Percentiles rank a stretch among this genome's conserved stretches.
These are phyloP conservation scores for Shiraia bambusicola DNA, from an alignment of 2,329 filamentous ascomycete species.

Conservation along the genomic window DNA sequence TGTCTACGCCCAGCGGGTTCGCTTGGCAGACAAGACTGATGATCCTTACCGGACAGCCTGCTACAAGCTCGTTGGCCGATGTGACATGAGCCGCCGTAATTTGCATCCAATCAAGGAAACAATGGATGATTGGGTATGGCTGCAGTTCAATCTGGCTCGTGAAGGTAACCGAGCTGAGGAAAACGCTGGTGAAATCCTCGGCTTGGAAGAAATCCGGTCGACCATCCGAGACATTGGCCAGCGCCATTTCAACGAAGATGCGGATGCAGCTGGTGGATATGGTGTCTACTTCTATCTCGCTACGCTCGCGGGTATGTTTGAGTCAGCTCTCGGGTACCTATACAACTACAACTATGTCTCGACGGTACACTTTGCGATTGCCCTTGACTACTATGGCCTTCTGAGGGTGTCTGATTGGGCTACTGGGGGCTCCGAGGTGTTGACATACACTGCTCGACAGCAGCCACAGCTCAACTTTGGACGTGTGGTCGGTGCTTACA, in stretches of 20 bases:
- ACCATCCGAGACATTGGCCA: conserved; percentile 87
- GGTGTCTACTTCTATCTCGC: conserved; percentile 94
- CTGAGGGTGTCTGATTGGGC: conserved; percentile 82
- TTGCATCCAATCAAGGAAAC: conserved; percentile 60
- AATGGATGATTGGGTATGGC: conserved; percentile 68
- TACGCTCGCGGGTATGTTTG: conserved; percentile 87
- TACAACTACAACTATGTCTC: conserved; percentile 91
- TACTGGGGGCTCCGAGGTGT: conserved; percentile 63
- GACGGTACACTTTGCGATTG: conserved; percentile 91
- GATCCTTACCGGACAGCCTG: conserved; percentile 97
- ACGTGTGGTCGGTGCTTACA: conserved; percentile 91
- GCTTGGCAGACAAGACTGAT: conserved; percentile 75
- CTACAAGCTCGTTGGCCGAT: conserved; percentile 92
- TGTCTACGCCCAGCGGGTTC: conserved; percentile 82
- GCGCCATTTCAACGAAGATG: conserved; percentile 81
- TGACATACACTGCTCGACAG: conserved; percentile 67
- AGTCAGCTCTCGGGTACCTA: conserved; percentile 87
- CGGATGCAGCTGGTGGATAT: conserved; percentile 77
- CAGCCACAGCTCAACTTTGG: conserved; percentile 90
- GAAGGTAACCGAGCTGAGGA: conserved; percentile 64
- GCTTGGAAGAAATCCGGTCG: conserved; percentile 68
- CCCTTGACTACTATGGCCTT: conserved; percentile 66
- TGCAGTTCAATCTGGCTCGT: conserved; percentile 64
- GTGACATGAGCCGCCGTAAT: conserved; percentile 59
- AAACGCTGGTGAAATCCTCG: conserved; percentile 62